phyloP scores from a whole-genome alignment of 495 filamentous ascomycete genomes.

The Melanomma pulvis-pyrius region DNA sequence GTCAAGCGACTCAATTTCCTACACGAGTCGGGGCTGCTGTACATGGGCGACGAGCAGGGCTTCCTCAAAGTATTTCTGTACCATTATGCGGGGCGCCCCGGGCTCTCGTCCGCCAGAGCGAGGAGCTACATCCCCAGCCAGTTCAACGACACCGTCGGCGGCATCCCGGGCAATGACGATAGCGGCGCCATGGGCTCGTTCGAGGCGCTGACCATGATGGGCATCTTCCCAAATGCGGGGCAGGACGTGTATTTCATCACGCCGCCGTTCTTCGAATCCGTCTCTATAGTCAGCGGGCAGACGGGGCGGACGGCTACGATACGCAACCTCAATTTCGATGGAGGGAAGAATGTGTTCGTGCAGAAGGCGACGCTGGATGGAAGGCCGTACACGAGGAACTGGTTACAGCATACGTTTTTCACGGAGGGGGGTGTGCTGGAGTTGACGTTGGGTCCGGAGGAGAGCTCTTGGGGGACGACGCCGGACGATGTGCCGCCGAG shows the following conservation, averaged over 20 bases:
- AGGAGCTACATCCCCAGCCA: constrained; percentile 69
- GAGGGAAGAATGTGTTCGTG: constrained; percentile 62
- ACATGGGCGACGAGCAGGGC: constrained; percentile 73
- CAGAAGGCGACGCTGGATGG: constrained; percentile 72
- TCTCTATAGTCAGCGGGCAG: constrained; percentile 62
- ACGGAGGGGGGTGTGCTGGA: constrained; percentile 69
- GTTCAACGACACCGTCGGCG: constrained; percentile 63
- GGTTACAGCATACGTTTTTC: constrained; percentile 77
- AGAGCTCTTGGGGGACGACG: constrained; percentile 70
- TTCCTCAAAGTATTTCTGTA: constrained; percentile 73
- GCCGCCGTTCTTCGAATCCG: constrained; percentile 58
- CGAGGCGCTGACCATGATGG: constrained; percentile 72
- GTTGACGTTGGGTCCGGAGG: constrained; percentile 63
- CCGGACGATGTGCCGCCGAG: constrained; percentile 68
- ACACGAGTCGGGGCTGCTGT: constrained; percentile 65
- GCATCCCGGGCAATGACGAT: constrained; percentile 77
- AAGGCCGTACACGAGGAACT: constrained; percentile 65
- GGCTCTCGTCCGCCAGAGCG: constrained; percentile 60
- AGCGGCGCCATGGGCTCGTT: constrained; percentile 75
- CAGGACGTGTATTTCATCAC: constrained; percentile 77
- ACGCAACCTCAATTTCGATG: constrained; percentile 65
- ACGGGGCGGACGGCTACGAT: constrained; percentile 67
- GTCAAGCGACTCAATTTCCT: constrained; percentile 65
- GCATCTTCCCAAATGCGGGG: constrained; percentile 73
- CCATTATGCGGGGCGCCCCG: constrained; percentile 71